Evolutionary conservation across 2,329 filamentous ascomycete genomes (phyloP).

Genomic region (Tolypocladium guangdongense): DNA sequence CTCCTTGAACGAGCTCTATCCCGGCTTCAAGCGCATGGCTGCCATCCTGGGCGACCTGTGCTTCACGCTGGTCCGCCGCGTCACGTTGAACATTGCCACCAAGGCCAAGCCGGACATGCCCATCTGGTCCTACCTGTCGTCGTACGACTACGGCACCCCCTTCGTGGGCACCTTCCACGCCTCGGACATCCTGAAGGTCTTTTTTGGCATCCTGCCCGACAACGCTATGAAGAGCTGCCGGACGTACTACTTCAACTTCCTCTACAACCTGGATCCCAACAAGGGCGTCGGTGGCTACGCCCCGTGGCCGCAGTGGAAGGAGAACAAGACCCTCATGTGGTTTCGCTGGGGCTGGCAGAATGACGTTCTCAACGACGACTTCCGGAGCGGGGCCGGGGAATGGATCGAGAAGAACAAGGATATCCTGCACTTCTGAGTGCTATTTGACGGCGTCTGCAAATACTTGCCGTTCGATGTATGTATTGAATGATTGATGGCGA

Average conservation of each 20-base stretch:
- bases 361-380: slow-evolving; percentile 24
- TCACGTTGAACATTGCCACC: slow-evolving; percentile 42
- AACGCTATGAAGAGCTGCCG: slow-evolving; percentile 49
- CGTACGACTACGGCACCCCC: slow-evolving; percentile 60
- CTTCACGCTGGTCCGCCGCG: slow-evolving; percentile 61
- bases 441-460: background rate
- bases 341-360: slow-evolving; percentile 25
- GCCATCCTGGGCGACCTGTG: slow-evolving; percentile 65
- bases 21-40: slow-evolving; percentile 65
- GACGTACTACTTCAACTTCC: slow-evolving; percentile 62
- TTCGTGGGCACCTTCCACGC: slow-evolving; percentile 68
- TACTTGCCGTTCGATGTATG: background rate
- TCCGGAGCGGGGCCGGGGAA: slow-evolving; percentile 18
- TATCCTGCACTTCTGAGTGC: slow-evolving; percentile 12
- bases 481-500: too few species aligned
- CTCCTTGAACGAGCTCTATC: slow-evolving; percentile 59
- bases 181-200: slow-evolving; percentile 58
- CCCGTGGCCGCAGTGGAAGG: slow-evolving; percentile 32
- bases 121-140: slow-evolving; percentile 64
- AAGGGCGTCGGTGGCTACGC: slow-evolving; percentile 27
- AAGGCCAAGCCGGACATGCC: slow-evolving; percentile 46
- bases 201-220: slow-evolving; percentile 53
- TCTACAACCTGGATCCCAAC: slow-evolving; percentile 63
- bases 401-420: slow-evolving; percentile 15
- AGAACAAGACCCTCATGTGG: slow-evolving; percentile 37